Evolutionary conservation across 305 asterid genomes (phyloP).

Genomic region (Solanum hybrid): DNA sequence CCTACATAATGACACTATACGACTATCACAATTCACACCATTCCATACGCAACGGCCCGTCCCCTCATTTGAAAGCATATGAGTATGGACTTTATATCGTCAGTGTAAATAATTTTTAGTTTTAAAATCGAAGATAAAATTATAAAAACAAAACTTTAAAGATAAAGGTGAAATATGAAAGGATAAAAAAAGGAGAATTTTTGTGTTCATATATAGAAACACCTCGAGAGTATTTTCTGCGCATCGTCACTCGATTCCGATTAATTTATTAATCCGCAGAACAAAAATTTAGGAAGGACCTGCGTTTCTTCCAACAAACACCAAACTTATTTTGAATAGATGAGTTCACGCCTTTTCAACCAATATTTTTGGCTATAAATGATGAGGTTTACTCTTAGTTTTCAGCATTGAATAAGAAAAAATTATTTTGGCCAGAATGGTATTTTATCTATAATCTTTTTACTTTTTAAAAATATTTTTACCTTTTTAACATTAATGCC

Average conservation of each 20-base stretch:
- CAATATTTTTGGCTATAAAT: too few relatives aligned
- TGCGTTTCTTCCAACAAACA: background rate
- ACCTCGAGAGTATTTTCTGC: too few relatives aligned
- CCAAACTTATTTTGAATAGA: background rate
- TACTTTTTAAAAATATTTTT: too few relatives aligned
- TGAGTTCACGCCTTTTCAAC: background rate
- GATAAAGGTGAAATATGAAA: background rate
- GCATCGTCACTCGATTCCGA: too few relatives aligned
- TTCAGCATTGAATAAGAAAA: too few relatives aligned
- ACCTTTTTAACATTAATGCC: accelerated
- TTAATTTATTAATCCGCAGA: too few relatives aligned
- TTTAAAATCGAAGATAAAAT: background rate
- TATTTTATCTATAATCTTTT: too few relatives aligned
- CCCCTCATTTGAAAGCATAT: background rate
- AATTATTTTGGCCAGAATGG: accelerated
- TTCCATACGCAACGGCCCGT: background rate
- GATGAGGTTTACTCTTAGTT: background rate
- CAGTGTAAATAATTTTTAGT: background rate
- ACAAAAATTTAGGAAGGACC: background rate
- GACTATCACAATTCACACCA: background rate
- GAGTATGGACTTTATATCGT: too few relatives aligned
- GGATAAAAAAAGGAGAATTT: background rate
- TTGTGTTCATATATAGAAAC: background rate
- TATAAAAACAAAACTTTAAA: too few relatives aligned
- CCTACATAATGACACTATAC: background rate